Evolutionary conservation across 768 basidiomycete genomes (phyloP).

Genomic region (Russula ochroleuca): DNA sequence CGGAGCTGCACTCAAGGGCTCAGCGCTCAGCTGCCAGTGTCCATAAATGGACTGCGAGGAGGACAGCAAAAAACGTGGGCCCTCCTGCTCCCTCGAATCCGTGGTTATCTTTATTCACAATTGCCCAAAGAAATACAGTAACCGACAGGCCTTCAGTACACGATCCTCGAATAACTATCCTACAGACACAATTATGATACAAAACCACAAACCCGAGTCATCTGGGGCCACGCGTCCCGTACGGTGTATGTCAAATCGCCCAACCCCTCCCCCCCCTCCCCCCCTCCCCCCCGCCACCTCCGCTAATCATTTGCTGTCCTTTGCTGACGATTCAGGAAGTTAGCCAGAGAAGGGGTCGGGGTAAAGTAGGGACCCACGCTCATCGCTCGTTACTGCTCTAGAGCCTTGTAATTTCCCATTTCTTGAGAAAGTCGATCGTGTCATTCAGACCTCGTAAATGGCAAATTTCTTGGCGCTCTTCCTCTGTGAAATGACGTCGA

Average conservation of each 20-base stretch:
- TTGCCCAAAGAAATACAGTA: not conserved
- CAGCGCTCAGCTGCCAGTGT: too few relatives aligned
- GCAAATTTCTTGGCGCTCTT: not conserved
- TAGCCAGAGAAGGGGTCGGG: not conserved
- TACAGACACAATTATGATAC: not conserved
- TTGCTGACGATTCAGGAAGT: not conserved
- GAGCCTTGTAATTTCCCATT: not conserved
- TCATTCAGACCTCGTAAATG: not conserved
- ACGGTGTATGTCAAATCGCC: not conserved
- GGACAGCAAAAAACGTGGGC: too few relatives aligned
- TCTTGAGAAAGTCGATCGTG: conserved; percentile 3
- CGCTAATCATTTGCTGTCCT: not conserved
- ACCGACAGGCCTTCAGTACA: not conserved
- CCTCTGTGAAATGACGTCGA: not conserved
- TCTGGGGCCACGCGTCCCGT: not conserved
- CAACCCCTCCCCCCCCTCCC: not conserved
- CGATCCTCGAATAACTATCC: not conserved
- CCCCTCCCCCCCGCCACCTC: not conserved
- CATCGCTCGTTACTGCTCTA: not conserved
- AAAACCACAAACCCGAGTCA: not conserved
- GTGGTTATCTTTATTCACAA: too few relatives aligned
- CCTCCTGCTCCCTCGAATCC: too few relatives aligned
- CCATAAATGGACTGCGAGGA: not conserved
- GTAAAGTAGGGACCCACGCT: not conserved
- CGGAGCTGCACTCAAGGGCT: not conserved